Evolutionary conservation across 139 green algal genomes (phyloP).

Genomic region (Closterium sp.): DNA sequence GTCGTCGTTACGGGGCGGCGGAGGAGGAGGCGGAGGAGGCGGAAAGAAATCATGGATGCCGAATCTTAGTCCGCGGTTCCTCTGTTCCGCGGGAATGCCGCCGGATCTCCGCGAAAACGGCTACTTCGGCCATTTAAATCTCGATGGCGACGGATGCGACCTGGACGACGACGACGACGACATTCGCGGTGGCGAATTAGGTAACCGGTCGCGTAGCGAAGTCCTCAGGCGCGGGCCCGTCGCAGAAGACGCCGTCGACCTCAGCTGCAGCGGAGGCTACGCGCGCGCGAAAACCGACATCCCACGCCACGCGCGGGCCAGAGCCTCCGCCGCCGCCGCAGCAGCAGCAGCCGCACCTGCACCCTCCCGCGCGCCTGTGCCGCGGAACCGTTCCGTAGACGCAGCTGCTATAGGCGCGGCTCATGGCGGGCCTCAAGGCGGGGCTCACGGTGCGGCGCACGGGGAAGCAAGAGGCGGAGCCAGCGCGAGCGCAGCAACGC

Average conservation of each 20-base stretch:
- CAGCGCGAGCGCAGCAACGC: not conserved
- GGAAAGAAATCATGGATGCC: not conserved
- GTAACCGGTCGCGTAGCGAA: not conserved
- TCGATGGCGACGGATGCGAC: not conserved
- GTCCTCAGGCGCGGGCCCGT: not conserved
- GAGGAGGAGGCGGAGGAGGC: not conserved
- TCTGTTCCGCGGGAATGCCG: not conserved
- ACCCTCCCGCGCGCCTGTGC: not conserved
- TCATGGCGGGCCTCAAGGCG: too few species aligned
- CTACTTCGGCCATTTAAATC: not conserved
- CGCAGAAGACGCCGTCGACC: not conserved
- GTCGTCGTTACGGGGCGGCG: too few species aligned
- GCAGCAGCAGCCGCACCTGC: too few species aligned
- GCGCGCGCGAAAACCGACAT: not conserved
- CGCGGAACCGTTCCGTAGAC: too few species aligned
- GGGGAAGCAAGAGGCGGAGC: too few species aligned
- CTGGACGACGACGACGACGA: not conserved
- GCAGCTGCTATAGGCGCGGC: too few species aligned
- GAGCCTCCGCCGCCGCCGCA: not conserved
- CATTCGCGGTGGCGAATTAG: not conserved
- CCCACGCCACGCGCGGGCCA: not conserved
- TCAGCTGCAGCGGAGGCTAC: not conserved
- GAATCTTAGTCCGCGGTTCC: not conserved
- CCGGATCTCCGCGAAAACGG: not conserved
- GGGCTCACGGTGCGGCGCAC: too few species aligned